Conservation (phyloP, 2,329 filamentous ascomycete species). For the Ceratocystis papillata region DNA sequence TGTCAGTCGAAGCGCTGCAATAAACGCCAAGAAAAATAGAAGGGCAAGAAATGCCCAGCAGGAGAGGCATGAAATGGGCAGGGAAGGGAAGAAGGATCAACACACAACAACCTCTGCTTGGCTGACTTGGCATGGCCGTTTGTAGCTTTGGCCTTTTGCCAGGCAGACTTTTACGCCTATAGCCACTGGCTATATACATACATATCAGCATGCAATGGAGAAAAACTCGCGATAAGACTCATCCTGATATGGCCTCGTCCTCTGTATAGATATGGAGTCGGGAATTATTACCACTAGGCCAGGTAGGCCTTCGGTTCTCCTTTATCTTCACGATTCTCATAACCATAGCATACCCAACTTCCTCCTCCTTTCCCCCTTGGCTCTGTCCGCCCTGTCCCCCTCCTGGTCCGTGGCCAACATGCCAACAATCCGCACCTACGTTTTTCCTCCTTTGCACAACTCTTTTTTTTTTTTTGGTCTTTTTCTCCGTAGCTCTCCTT, state of each 20-base stretch:
- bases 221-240: too few species aligned
- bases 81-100: too few species aligned
- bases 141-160: conserved; percentile 1
- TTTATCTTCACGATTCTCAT: not conserved
- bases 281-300: too few species aligned
- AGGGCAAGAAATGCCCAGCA: not conserved
- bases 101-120: not conserved
- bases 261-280: too few species aligned
- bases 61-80: not conserved
- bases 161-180: not conserved
- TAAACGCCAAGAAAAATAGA: conserved; percentile 13
- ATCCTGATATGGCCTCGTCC: too few species aligned
- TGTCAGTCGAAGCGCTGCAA: not conserved
- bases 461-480: not conserved
- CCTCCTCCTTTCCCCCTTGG: not conserved
- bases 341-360: conserved; percentile 1
- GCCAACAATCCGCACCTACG: not conserved
- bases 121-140: not conserved
- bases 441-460: not conserved
- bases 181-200: too few species aligned
- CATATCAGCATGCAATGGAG: too few species aligned
- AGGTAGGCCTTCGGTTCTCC: too few species aligned
- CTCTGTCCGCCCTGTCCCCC: conserved; percentile 3
- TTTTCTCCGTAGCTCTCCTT: not conserved
- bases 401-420: not conserved